Evolutionary conservation across 148 eudicot species (phyloP).

Genomic region (Dysphania ambrosioides): DNA sequence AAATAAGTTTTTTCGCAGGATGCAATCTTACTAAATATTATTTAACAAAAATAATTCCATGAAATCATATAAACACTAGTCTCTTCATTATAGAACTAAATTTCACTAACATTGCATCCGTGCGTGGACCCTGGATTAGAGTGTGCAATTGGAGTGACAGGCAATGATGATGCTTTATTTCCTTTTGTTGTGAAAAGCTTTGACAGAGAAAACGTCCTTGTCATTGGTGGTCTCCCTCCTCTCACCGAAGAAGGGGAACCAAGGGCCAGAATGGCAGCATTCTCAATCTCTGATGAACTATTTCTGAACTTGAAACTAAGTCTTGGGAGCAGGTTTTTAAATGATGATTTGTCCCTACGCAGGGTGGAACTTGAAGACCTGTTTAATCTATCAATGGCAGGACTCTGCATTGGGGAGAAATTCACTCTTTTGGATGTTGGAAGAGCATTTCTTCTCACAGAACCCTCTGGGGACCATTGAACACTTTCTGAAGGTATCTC

Average conservation of each 20-base stretch:
- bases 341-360: constrained; percentile 50
- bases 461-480: constrained; percentile 45
- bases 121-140: constrained; percentile 87
- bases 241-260: constrained; percentile 53
- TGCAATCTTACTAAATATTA: not conserved
- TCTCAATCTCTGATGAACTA: constrained; percentile 58
- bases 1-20: not conserved
- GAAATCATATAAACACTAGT: not conserved
- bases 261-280: constrained; percentile 59
- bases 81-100: not conserved
- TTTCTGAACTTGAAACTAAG: constrained; percentile 74
- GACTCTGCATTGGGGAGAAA: constrained; percentile 74
- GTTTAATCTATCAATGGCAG: constrained; percentile 33
- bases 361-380: constrained; percentile 42
- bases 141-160: constrained; percentile 68
- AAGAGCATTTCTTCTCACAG: constrained; percentile 53
- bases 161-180: constrained; percentile 68
- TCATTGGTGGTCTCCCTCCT: constrained; percentile 37
- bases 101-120: constrained; percentile 50
- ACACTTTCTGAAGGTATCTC: constrained; percentile 47
- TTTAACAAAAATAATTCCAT: not conserved
- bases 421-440: constrained; percentile 64
- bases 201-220: constrained; percentile 60
- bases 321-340: constrained; percentile 69
- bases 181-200: constrained; percentile 56